Conservation (phyloP, 306 rosid species). For the Cicer pinnatifidum region DNA sequence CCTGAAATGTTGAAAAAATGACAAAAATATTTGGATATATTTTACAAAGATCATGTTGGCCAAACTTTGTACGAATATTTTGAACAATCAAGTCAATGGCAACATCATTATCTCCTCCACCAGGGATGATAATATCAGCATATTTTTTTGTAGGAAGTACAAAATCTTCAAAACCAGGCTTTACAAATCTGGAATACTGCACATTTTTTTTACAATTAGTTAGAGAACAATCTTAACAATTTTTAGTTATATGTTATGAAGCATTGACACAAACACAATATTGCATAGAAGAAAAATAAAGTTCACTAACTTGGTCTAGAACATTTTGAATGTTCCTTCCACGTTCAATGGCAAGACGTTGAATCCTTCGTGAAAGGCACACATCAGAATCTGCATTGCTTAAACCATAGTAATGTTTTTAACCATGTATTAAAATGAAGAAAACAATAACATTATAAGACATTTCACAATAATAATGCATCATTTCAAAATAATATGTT, state of each 20-base stretch:
- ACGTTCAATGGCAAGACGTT: constrained; percentile 68
- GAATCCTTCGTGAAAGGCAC: constrained; percentile 79
- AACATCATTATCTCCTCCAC: constrained; percentile 86
- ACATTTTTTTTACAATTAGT: constrained; percentile 8
- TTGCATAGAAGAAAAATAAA: neutral
- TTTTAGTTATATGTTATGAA: neutral
- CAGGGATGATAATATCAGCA: constrained; percentile 85
- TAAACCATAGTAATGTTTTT: constrained; percentile 54
- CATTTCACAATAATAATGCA: neutral
- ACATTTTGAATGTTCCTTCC: constrained; percentile 72
- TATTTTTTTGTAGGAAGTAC: constrained; percentile 84
- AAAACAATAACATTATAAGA: neutral
- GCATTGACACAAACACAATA: too few relatives aligned
- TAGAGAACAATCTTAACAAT: neutral
- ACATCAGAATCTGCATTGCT: constrained; percentile 89
- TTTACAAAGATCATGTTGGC: constrained; percentile 89
- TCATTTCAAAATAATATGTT: neutral
- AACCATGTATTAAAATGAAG: constrained; percentile 24
- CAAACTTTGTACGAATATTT: constrained; percentile 84
- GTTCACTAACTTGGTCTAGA: constrained; percentile 73
- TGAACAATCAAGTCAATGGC: constrained; percentile 87
- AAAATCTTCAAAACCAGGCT: constrained; percentile 87
- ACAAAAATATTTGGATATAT: constrained; percentile 79
- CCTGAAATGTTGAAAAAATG: constrained; percentile 88
- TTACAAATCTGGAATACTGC: constrained; percentile 84